These are phyloP conservation scores for Trematosphaeria pertusa DNA, from an alignment of 2,329 filamentous ascomycete genomes.

Conservation along the genomic window DNA sequence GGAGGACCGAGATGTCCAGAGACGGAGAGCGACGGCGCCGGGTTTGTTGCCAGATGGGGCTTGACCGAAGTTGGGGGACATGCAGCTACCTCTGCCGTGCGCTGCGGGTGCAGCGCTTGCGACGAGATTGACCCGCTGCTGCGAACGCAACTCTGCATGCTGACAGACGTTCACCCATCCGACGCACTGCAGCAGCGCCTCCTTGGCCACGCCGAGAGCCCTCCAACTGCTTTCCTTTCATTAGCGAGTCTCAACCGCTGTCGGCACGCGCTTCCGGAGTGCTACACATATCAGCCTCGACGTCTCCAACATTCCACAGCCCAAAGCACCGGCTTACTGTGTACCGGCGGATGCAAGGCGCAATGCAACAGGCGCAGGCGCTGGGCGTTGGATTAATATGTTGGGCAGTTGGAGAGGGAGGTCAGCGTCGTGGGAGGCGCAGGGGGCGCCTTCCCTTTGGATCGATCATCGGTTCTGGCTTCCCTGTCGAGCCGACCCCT, in stretches of 20 bases:
- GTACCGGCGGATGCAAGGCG: too few relatives aligned
- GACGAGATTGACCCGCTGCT: conserved; percentile 7
- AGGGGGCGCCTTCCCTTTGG: too few relatives aligned
- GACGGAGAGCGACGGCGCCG: conserved; percentile 19
- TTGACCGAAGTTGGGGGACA: conserved; percentile 12
- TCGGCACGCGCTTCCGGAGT: conserved; percentile 19
- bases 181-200: background rate
- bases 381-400: too few relatives aligned
- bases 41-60: conserved; percentile 38
- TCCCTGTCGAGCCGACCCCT: too few relatives aligned
- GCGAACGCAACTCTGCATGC: conserved; percentile 24
- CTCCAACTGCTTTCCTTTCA: too few relatives aligned
- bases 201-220: background rate
- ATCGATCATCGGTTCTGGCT: too few relatives aligned
- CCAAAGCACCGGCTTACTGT: background rate
- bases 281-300: conserved; percentile 19
- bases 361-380: too few relatives aligned
- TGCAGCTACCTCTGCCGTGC: conserved; percentile 25
- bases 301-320: conserved; percentile 3
- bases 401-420: too few relatives aligned
- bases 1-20: conserved; percentile 9
- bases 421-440: too few relatives aligned
- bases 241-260: background rate
- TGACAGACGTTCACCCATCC: conserved; percentile 19
- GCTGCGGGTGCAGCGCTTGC: conserved; percentile 42